A percentile compares a stretch with the other conserved stretches of the same genome.
phyloP scores from a whole-genome alignment of 163 green algal species.

The Volvox carteri region DNA sequence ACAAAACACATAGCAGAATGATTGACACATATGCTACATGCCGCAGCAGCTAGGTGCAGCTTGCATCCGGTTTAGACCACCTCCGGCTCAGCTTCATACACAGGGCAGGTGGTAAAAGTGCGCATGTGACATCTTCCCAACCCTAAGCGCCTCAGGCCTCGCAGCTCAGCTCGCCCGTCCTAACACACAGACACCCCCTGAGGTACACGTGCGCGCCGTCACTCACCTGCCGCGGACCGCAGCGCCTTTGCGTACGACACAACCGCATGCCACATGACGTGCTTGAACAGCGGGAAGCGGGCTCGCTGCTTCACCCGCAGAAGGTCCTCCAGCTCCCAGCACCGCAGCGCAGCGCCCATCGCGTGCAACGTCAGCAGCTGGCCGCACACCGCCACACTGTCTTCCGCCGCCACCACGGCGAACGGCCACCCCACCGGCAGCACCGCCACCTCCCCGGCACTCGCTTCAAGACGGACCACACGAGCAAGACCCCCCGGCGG shows the following conservation, averaged over 20 bases:
- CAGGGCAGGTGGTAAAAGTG: too few relatives aligned
- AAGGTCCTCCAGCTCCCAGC: constrained; percentile 54
- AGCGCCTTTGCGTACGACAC: constrained; percentile 44
- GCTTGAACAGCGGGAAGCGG: constrained; percentile 53
- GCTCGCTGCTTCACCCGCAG: constrained; percentile 43
- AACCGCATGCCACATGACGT: constrained; percentile 61
- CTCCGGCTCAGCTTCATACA: too few relatives aligned
- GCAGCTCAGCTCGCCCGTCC: too few relatives aligned
- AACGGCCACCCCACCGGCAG: constrained; percentile 57
- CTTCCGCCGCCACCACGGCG: constrained; percentile 33
- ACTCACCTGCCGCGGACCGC: constrained; percentile 56
- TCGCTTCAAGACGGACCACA: constrained; percentile 36
- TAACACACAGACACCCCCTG: too few relatives aligned
- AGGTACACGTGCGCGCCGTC: too few relatives aligned
- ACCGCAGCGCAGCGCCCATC: constrained; percentile 20
- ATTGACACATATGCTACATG: too few relatives aligned
- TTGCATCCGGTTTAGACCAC: too few relatives aligned
- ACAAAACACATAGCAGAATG: too few relatives aligned
- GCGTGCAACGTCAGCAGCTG: constrained; percentile 48
- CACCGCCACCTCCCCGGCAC: constrained; percentile 40
- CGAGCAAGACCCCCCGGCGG: background rate
- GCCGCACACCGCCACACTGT: constrained; percentile 35
- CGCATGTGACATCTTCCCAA: too few relatives aligned
- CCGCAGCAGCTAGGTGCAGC: too few relatives aligned
- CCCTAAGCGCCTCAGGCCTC: too few relatives aligned